Base-by-base conservation (phyloP, 192 early-diverging fungal species). In the Coemansia brasiliensis region DNA sequence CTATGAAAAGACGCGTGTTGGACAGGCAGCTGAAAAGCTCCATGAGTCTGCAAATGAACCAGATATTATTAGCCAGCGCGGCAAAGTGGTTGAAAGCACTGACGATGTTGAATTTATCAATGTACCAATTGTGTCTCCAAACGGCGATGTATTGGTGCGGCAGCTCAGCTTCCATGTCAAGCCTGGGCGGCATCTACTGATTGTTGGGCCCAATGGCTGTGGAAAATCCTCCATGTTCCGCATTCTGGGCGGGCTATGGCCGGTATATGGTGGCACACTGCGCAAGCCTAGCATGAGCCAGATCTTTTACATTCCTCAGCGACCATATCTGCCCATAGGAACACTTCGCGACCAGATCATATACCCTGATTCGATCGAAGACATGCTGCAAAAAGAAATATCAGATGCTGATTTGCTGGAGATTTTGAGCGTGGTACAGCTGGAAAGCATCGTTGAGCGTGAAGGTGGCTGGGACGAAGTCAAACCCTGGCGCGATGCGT, bases 231-330 rank as follows among this genome's bases (percentile, higher is more conserved):
- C 92, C 39, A 79, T 98, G 67, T 95, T 98, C 84, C 93, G 95
- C 52, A 94, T 99, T 57, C 81, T 99, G 6, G 93, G 91, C 52
- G 93, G 92, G 0, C 83, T 99, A 54, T 99, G 95, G 97, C 94
- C 95, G 17, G 87, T 93, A 16, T 98, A 92, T 78, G 94, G 87
- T 65, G 86, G 90, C 55, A 86, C 85, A 5, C 69, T 90, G 63
- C 83, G 85, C 44, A 87, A 83, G 53, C 91, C 90, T 10, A 82
- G 85, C 67, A 83, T 85, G 69, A 86, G 86, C 61, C 88, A 92
- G 70, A 94, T 99, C 57, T 95, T 99, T 55, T 99, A 99, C 78
- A 93, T 99, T 56, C 95, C 97, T 22, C 97, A 99, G 72, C 87
- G 94, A 32, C 97, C 97, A n/a, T 99, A 99, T 60, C 80, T 99